Evolutionary conservation across 805 yeast species (phyloP), one percentile per base, ranked within the genome.

Genomic region (Schwanniomyces pseudopolymorphus): DNA sequence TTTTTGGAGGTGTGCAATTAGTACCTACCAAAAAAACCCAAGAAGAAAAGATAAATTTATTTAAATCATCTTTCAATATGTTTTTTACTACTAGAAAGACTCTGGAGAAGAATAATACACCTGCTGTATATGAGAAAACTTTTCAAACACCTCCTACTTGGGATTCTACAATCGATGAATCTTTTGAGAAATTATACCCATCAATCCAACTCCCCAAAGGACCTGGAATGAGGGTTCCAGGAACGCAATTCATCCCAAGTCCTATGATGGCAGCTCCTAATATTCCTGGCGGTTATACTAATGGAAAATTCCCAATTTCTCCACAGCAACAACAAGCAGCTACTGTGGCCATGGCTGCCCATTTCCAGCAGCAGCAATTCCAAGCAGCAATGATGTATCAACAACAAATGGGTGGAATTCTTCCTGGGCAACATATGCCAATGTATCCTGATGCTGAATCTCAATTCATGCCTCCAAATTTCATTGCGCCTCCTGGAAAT

Each of bases 61-160:
- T 83, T 45, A 64, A 61, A 39, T 55, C 55, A 22, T 63, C 74
- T 38, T 84, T 84, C 65, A 82, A 77, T 58, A 66, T 84, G 52
- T 78, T 85, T 50, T 52, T 72, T 14, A 74, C 77, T 22, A 72
- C 80, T 3, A 74, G 74, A 45, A 64, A 50, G 54, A 63, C 49
- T 48, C 58, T 56, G 43, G 58, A 45, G 39, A 59, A 43, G 26
- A 57, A 51, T 16, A 46, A 52, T 1, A 47, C 59, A 3, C 62
- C 67, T 11, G 54, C 64, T 6, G 52, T 55, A 3, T 70, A 84
- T 49, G 90, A 84, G 53, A 80, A 73, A 55, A 83, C 94, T 5
- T 88, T 78, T 61, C 73, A 74, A 35, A 84, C 92, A 0, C 84
- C 88, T 8, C 95, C 95, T 43, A 84, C 91, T 0, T 87, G 95